Base-by-base conservation (phyloP, 176 grass and related monocot species). In the Oryza longistaminata region DNA sequence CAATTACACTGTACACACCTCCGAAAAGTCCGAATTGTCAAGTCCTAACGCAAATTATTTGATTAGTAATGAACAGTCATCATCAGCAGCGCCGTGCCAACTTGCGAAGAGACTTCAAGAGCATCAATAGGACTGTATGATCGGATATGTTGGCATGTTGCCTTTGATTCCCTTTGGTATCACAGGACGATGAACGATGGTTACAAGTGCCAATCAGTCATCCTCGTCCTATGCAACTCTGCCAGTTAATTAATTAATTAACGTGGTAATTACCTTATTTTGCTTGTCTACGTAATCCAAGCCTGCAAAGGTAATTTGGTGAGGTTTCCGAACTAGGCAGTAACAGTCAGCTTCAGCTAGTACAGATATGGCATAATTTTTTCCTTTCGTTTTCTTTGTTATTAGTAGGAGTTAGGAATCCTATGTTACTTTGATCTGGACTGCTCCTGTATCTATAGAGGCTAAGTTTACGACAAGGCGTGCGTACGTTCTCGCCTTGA, bases 401-500 rank as follows among this genome's bases (percentile, higher is more conserved):
- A 37, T 37, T 6, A 37, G 35, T 37, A 37, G 35, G 16, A 55
- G n/a, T 16, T 67, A 37, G 33, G 35, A 37, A 70, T 60, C 64
- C 52, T 10, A 77, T 44, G 82, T 15, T 53, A 7, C 19, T 58
- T 58, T 49, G 24, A 24, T 74, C 70, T 74, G 71, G 53, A 58
- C 53, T 13, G 22, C 15, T 10, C 9, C 42, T 43, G 9, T 9
- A 39, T 21, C 12, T 14, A 31, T 14, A 31, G n/a, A 13, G 83
- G 34, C 42, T 83, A 45, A 66, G 70, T 40, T 76, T 60, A 70
- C 65, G 25, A 70, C 11, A 49, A 76, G 24, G 53, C 53, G 53
- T 58, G 6, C 53, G 53, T 58, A 31, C 19, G 19, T 31, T 37
- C 13, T 24, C 25, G 26, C 25, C 42, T 80, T 74, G 15, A 16